phyloP scores from a whole-genome alignment of 495 filamentous ascomycete species.

The Entonaema liquescens region DNA sequence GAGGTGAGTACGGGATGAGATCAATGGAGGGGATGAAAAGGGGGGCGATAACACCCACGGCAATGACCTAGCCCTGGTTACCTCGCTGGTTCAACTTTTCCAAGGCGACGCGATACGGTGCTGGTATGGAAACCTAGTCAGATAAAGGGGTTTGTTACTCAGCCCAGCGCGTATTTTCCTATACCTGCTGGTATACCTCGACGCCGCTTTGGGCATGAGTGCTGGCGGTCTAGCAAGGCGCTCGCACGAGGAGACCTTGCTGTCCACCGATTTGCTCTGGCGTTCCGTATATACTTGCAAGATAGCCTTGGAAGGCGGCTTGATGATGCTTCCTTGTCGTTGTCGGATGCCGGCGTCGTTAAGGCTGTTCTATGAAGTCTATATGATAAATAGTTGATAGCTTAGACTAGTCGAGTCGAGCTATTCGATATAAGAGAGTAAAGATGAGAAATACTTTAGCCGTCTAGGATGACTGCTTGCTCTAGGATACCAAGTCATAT shows the following conservation, averaged over 20 bases:
- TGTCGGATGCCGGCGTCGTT: background rate
- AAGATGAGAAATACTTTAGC: background rate
- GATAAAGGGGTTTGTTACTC: background rate
- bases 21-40: background rate
- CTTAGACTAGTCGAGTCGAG: background rate
- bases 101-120: constrained; percentile 3
- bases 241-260: constrained; percentile 15
- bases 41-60: constrained; percentile 18
- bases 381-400: background rate
- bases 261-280: constrained; percentile 10
- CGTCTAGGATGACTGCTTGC: too few relatives aligned
- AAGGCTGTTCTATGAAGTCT: background rate
- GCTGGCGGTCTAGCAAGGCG: constrained; percentile 2
- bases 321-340: background rate
- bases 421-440: background rate
- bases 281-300: constrained; percentile 11
- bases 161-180: background rate
- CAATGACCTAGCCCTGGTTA: constrained; percentile 15
- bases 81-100: constrained; percentile 11
- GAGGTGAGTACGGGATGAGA: background rate
- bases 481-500: background rate
- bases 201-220: constrained; percentile 14
- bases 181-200: constrained; percentile 24
- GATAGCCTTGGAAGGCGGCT: constrained; percentile 8
- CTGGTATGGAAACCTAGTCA: background rate